Evolutionary conservation across 2,329 filamentous ascomycete species (phyloP), one percentile per base, ranked within the genome.

Genomic region (Elsinoe necatrix): DNA sequence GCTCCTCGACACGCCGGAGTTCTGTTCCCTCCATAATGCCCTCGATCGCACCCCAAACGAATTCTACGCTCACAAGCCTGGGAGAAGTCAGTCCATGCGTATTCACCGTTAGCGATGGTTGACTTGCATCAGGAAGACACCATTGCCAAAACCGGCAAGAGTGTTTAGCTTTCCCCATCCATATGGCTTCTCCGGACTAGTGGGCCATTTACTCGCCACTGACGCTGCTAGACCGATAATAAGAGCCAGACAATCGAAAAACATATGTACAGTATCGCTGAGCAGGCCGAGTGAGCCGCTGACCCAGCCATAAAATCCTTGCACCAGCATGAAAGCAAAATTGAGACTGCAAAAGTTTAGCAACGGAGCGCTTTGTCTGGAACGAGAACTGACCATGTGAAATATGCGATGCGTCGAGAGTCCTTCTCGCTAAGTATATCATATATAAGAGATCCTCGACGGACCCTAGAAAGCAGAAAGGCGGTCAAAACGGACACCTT

Each of bases 201-300:
- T 87, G 1, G 91, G 90, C 91, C 93, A 96, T 72, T 97, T 97
- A 72, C 89, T 93, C 77, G 95, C 89, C 4, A 98, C 90, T 1
- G 92, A 86, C 25, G 93, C 93, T 64, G 92, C 86, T 8, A 98
- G 77, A 9, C 93, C 93, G 34, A 98, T 90, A 1, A 88, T 82
- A 25, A 98, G 79, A 18, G 92, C 93, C 34, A 96, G 84, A 63
- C 93, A 98, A 72, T 98, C 93, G 65, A 98, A 97, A 66, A 98
- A 92, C 93, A 98, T 98, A 73, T 98, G 93, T 61, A 98, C 93
- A 66, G 91, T 97, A 71, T 98, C 93, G 63, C 90, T 95, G 16
- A 98, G 81, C n/a, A 98, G 78, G 2, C 93, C 93, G 4, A 98
- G 76, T 0, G 93, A 98, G 63, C 95, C 91, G 2, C 90, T 97